Percentiles rank a stretch among this genome's conserved stretches.
phyloP scores from a whole-genome alignment of 129 eudicot species.

The carrot (Daucus carota) region DNA sequence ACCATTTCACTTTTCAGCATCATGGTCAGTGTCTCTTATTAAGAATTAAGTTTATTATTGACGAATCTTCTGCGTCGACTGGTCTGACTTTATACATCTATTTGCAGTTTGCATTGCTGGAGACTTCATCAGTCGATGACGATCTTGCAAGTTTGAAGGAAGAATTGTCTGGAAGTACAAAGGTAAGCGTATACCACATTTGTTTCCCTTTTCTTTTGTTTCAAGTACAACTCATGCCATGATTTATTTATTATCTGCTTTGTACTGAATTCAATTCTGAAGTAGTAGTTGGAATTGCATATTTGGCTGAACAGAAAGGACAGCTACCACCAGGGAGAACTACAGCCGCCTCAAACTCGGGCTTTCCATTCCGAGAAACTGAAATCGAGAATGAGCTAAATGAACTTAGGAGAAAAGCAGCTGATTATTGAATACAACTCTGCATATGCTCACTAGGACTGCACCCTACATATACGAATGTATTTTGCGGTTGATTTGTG shows the following conservation, averaged over 20 bases:
- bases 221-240: neutral
- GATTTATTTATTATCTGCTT: neutral
- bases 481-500: neutral
- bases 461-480: neutral
- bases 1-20: neutral
- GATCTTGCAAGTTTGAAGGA: constrained; percentile 85
- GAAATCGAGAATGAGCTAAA: constrained; percentile 83
- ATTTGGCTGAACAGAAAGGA: constrained; percentile 55
- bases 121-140: constrained; percentile 85
- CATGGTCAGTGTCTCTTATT: neutral
- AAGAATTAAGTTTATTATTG: neutral
- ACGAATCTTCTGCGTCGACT: neutral
- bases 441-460: neutral
- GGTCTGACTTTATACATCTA: neutral
- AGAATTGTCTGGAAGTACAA: constrained; percentile 71
- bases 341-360: constrained; percentile 31
- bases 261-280: neutral
- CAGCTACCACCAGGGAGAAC: constrained; percentile 94
- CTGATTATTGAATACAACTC: neutral
- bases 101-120: constrained; percentile 84
- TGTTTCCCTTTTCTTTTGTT: neutral
- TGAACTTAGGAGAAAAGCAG: constrained; percentile 59
- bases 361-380: constrained; percentile 55
- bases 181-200: constrained; percentile 32
- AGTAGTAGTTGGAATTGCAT: neutral